Evolutionary conservation across 257 asterid species (phyloP).

Genomic region (Solanum phureja): DNA sequence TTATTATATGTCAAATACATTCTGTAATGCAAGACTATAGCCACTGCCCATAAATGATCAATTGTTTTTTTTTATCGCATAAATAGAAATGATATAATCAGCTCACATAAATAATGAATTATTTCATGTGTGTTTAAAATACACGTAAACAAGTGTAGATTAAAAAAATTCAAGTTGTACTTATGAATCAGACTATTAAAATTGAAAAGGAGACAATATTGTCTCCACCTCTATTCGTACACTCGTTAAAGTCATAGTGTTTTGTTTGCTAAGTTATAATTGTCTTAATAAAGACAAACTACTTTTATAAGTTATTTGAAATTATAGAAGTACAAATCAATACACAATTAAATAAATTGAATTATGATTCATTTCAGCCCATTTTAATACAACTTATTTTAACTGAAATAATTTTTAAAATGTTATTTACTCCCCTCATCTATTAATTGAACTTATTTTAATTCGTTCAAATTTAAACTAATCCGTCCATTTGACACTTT

Average conservation of each 20-base stretch:
- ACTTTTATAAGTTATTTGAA: background rate
- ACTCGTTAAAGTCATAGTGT: background rate
- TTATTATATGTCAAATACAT: background rate
- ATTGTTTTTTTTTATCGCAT: background rate
- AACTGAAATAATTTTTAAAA: rapidly evolving
- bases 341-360: background rate
- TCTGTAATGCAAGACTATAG: no score
- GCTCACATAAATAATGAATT: background rate
- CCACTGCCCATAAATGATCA: background rate
- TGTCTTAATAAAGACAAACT: background rate
- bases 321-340: background rate
- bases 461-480: no score
- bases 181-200: background rate
- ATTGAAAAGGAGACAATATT: background rate
- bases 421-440: background rate
- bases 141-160: no score
- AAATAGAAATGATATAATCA: background rate
- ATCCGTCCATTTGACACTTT: background rate
- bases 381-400: background rate
- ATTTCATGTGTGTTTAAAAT: background rate
- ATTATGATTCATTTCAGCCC: background rate
- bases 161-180: background rate
- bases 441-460: no score
- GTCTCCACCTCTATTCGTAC: background rate
- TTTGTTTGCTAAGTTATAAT: background rate